Base-by-base conservation (phyloP, 2,329 filamentous ascomycete species). In the Penicillium olsonii region DNA sequence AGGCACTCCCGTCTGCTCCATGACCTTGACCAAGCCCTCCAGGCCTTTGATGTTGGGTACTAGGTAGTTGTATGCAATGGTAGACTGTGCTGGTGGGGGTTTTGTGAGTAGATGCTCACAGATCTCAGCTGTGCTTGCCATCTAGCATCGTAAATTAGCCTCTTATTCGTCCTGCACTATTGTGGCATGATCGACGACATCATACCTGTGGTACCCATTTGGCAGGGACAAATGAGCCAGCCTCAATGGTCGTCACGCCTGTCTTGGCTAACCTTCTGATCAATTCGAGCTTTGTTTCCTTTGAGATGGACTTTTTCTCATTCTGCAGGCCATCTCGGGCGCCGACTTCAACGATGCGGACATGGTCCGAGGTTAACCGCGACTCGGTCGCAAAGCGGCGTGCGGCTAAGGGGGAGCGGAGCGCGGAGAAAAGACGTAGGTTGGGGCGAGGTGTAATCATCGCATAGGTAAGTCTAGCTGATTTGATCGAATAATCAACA, bases 31-130 rank as follows among this genome's bases (percentile, higher is more conserved):
- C 47, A 84, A 78, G 59, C 77, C 81, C 54, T 85, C 80, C 2
- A 86, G 68, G 12, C 84, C 84, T 68, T 78, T 81, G 59, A 78
- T 75, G 54, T 87, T 87, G 1, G 84, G 84, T 1, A 85, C 77
- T 5, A 87, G 80, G 72, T 83, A 87, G 68, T 86, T 84, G 67
- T 85, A 87, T 41, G 80, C 81, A 43, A 86, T 79, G 3, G 77
- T 73, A 42, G 75, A 65, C 12, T 75, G 63, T 3, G 81, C 76
- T 44, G 69, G 60, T 2, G 81, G 81, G 6, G 80, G 76, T 6
- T 69, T 68, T 42, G 71, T 65, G 45, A 84, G 70, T 26, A 84
- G 68, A 39, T 78, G 72, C 46, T 82, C 72, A 26, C 85, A 77
- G 18, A 86, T 83, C 49, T 84, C 76, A 37, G 81, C 76, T 8